These are phyloP conservation scores for Solanum rostratum DNA, from an alignment of 257 asterid genomes.

Conservation along the genomic window DNA sequence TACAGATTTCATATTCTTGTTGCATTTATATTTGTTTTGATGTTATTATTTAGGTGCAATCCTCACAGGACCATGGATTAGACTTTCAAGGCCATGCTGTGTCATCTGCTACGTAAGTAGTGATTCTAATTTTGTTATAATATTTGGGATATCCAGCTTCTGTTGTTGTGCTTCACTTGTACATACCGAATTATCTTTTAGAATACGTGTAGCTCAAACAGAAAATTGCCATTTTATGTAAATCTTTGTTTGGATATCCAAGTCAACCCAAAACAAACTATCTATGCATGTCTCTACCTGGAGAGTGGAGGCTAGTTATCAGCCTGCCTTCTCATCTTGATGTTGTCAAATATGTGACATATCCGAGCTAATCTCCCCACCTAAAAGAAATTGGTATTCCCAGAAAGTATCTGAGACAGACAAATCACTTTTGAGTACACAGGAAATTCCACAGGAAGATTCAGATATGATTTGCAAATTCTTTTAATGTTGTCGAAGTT, in stretches of 20 bases:
- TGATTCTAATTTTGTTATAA: not conserved
- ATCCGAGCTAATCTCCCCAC: not conserved
- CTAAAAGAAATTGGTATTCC: not conserved
- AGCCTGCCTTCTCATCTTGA: not conserved
- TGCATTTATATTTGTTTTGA: not conserved
- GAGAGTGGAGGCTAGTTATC: not conserved
- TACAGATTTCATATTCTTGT: not conserved
- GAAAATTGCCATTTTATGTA: not conserved
- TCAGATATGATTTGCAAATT: not conserved
- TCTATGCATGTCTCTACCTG: not conserved
- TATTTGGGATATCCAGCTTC: not conserved
- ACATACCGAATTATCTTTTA: not conserved
- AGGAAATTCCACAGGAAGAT: not conserved
- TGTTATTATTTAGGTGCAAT: not conserved
- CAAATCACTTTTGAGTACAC: not conserved
- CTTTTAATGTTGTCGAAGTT: not conserved
- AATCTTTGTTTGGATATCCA: not conserved
- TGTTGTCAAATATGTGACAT: not conserved
- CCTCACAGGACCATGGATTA: constrained; percentile 15
- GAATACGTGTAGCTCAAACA: not conserved
- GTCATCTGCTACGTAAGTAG: constrained; percentile 28
- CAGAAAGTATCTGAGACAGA: not conserved
- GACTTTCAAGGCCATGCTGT: not conserved
- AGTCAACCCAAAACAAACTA: not conserved
- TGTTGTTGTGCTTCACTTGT: not conserved